Conservation (phyloP, 1,284 basidiomycete species). For the Dichomitus squalens region DNA sequence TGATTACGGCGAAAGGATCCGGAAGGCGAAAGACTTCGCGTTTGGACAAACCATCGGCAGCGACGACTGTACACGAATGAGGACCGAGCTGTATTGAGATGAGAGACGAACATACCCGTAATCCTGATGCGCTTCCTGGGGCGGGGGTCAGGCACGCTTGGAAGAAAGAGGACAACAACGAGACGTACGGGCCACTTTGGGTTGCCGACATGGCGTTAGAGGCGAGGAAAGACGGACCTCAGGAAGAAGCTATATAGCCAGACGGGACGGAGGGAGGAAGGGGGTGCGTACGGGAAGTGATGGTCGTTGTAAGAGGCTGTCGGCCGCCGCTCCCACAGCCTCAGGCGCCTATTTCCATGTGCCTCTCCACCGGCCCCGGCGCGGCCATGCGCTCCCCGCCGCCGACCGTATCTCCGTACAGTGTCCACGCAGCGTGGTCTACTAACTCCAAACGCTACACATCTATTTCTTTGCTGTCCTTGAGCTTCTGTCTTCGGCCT, state of each 20-base stretch:
- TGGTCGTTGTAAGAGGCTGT: conserved; percentile 17
- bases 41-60: conserved; percentile 87
- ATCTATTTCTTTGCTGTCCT: too few relatives aligned
- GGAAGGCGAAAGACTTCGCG: conserved; percentile 91
- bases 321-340: conserved; percentile 14
- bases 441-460: too few relatives aligned
- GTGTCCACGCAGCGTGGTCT: too few relatives aligned
- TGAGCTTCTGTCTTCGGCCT: too few relatives aligned
- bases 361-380: neutral
- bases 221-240: neutral
- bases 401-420: too few relatives aligned
- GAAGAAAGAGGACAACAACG: neutral
- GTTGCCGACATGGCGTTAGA: conserved; percentile 28
- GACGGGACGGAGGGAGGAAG: neutral
- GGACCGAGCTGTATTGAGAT: neutral
- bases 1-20: conserved; percentile 95
- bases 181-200: conserved; percentile 30
- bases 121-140: conserved; percentile 42
- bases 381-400: neutral
- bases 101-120: conserved; percentile 32
- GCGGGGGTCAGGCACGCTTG: conserved; percentile 18
- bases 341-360: conserved; percentile 5
- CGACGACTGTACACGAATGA: conserved; percentile 63
- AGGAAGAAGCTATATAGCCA: neutral
- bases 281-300: conserved; percentile 1